These are phyloP conservation scores for Aspergillus alliaceus DNA, from an alignment of 2,329 filamentous ascomycete species.

Conservation along the genomic window DNA sequence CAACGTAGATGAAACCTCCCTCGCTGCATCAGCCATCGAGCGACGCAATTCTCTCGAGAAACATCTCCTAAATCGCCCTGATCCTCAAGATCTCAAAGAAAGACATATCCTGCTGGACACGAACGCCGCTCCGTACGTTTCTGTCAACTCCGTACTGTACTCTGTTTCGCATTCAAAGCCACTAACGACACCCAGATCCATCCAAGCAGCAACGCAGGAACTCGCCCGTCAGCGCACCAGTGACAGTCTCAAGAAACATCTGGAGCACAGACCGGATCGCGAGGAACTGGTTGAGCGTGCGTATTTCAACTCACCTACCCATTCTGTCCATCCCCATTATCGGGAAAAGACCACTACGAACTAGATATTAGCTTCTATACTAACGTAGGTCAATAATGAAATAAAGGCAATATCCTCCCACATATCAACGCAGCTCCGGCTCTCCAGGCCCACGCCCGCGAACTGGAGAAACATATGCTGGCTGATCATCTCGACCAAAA, in stretches of 20 bases:
- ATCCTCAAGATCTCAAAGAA: slow-evolving; percentile 64
- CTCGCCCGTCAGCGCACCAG: slow-evolving; percentile 64
- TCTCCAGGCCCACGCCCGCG: slow-evolving; percentile 75
- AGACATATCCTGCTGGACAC: slow-evolving; percentile 68
- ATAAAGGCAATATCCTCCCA: slow-evolving; percentile 54
- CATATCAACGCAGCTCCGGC: slow-evolving; percentile 74
- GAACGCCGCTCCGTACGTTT: slow-evolving; percentile 62
- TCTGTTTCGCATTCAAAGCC: too few species aligned
- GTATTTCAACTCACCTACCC: slow-evolving; percentile 27
- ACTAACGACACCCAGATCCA: slow-evolving; percentile 44
- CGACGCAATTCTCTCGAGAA: slow-evolving; percentile 69
- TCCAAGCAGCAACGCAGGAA: slow-evolving; percentile 63
- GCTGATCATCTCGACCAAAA: slow-evolving; percentile 85
- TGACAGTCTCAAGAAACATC: slow-evolving; percentile 64
- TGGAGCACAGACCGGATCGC: slow-evolving; percentile 65
- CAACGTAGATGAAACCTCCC: slow-evolving; percentile 57
- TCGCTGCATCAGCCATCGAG: slow-evolving; percentile 53
- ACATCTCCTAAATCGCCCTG: slow-evolving; percentile 70
- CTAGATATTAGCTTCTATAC: too few species aligned
- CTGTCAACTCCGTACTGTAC: neutral
- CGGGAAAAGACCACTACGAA: too few species aligned
- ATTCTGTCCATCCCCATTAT: neutral
- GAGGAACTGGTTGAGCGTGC: slow-evolving; percentile 77
- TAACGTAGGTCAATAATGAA: neutral
- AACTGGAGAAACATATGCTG: slow-evolving; percentile 86